A percentile compares a stretch with the other conserved stretches of the same genome.
These are phyloP conservation scores for Mycotypha africana DNA, from an alignment of 371 early-diverging fungal genomes.

Conservation along the genomic window DNA sequence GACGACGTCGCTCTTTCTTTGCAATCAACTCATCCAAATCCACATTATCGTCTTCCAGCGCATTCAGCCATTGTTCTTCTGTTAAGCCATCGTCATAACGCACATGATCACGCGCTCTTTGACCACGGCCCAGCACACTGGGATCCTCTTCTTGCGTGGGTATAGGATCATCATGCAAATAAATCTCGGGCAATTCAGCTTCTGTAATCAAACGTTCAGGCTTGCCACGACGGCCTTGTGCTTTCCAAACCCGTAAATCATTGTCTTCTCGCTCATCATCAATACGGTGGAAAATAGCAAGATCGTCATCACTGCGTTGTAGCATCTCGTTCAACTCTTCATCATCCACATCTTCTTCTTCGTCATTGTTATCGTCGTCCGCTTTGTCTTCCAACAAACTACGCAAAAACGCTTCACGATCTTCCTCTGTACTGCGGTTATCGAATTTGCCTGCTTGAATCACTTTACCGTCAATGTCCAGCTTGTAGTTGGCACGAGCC, in stretches of 20 bases:
- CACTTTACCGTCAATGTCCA: conserved; percentile 97
- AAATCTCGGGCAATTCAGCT: conserved; percentile 81
- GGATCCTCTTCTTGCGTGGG: conserved; percentile 42
- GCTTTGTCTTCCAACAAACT: conserved; percentile 66
- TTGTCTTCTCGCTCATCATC: conserved; percentile 40
- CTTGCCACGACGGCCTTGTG: conserved; percentile 31
- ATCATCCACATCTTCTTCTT: conserved; percentile 66
- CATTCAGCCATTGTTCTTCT: conserved; percentile 86
- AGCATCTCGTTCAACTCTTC: conserved; percentile 60
- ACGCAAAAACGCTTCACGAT: conserved; percentile 85
- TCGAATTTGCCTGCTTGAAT: conserved; percentile 99
- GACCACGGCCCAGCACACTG: conserved; percentile 53
- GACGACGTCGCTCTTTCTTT: conserved; percentile 20
- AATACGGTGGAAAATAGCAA: conserved; percentile 26
- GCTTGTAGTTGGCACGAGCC: conserved; percentile 92
- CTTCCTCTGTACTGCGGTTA: conserved; percentile 90
- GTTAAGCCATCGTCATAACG: conserved; percentile 91
- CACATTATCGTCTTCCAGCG: conserved; percentile 56
- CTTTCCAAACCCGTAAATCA: conserved; percentile 24
- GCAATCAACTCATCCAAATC: conserved; percentile 60
- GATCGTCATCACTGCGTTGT: conserved; percentile 35
- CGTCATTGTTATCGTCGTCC: conserved; percentile 56
- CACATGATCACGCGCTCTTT: conserved; percentile 62
- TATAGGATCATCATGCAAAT: conserved; percentile 57
- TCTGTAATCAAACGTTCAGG: conserved; percentile 80